Base-by-base conservation (phyloP, 768 basidiomycete species). In the Mycena indigotica region DNA sequence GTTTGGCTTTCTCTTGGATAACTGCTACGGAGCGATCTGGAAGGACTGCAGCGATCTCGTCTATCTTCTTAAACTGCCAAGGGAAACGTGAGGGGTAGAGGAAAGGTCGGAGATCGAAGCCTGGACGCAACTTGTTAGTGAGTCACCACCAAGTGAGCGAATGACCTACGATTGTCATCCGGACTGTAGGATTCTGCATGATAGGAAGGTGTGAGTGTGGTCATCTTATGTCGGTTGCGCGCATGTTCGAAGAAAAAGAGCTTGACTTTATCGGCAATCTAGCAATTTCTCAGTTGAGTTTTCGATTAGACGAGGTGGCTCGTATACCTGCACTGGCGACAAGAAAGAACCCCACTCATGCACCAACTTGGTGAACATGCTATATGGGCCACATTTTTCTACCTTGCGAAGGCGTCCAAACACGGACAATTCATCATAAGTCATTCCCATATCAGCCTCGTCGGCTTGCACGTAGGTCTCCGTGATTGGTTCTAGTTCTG, bases 401-500 rank as follows among this genome's bases (percentile, higher is more conserved):
- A 96, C 84, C 74, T 99, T 98, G 52, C 97, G 85, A 24, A 99
- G 80, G 26, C 95, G 81, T 24, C 96, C 97, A 65, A 95, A 96
- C 19, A 93, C 84, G 12, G 93, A 95, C 19, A 99, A 80, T 65
- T 98, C 97, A 64, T 98, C 91, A 68, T 98, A 98, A 0, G 96
- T 97, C 97, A 98, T 98, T 8, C 96, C 96, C 96, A 98, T 98
- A 67, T 98, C 96, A 17, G 84, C 93, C 93, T 99, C 97, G 66
- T 99, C 97, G 0, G 95, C 85, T 65, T 99, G 97, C 8, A 97
- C 89, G 67, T 98, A 98, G 5, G 86, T 88, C 62, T 93, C 90
- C 0, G 93, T 95, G 55, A 95, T 93, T 0, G 97, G 97, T 69
- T 98, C 95, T 4, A 99, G 77, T 69, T 99, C 97, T 4, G 97